Conservation (phyloP, 306 rosid species). For the Pterocarpus macrocarpus region DNA sequence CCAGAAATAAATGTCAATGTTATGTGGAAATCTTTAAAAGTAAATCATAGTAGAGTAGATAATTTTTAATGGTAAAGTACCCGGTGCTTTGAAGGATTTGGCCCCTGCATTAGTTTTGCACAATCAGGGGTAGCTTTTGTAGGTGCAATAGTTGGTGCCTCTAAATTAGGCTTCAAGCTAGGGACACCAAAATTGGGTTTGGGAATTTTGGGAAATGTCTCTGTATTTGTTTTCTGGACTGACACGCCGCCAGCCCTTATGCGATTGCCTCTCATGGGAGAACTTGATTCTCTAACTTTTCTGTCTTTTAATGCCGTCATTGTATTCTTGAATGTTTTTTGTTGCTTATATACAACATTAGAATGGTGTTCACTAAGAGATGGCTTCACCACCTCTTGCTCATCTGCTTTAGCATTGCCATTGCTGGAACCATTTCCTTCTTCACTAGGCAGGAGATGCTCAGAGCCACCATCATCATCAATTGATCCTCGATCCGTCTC, state of each 20-base stretch:
- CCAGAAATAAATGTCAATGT: constrained; percentile 13
- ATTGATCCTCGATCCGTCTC: constrained; percentile 57
- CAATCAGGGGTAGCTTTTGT: constrained; percentile 65
- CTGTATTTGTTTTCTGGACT: constrained; percentile 58
- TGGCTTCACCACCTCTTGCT: constrained; percentile 52
- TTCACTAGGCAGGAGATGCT: constrained; percentile 60
- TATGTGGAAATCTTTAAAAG: constrained; percentile 15
- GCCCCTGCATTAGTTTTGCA: constrained; percentile 63
- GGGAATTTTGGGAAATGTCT: constrained; percentile 70
- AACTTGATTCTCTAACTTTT: constrained; percentile 71
- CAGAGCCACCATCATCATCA: constrained; percentile 61
- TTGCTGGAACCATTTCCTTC: constrained; percentile 55
- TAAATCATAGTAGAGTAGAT: neutral
- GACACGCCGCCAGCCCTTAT: constrained; percentile 57
- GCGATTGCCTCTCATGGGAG: constrained; percentile 75
- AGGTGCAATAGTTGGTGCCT: constrained; percentile 56
- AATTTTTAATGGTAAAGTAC: constrained; percentile 51
- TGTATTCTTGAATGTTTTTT: constrained; percentile 69
- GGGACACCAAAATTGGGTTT: constrained; percentile 59
- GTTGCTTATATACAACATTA: constrained; percentile 63
- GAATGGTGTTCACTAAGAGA: constrained; percentile 55
- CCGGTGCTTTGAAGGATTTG: constrained; percentile 72
- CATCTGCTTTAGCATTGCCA: constrained; percentile 54
- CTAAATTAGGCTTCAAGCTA: constrained; percentile 63
- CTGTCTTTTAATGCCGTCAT: constrained; percentile 78